A percentile compares a stretch with the other conserved stretches of the same genome.
These are phyloP conservation scores for Penicillium sp. DNA, from an alignment of 2,329 filamentous ascomycete genomes.

Conservation along the genomic window DNA sequence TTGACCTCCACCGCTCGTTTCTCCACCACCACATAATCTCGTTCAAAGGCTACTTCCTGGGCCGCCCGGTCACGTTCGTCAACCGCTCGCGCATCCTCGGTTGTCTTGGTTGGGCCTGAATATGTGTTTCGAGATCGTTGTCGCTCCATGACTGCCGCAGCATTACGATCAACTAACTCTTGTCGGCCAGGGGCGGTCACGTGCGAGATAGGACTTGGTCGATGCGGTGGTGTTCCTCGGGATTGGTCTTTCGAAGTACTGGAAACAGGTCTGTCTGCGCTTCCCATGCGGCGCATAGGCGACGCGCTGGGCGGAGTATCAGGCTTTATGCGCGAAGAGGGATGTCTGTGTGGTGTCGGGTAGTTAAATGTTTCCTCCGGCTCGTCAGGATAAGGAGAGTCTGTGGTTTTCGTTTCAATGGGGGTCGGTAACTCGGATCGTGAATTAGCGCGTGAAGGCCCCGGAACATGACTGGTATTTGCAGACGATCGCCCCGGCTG, in stretches of 20 bases:
- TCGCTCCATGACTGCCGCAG: conserved; percentile 59
- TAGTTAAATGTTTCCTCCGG: conserved; percentile 28
- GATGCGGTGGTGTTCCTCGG: conserved; percentile 33
- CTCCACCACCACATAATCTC: conserved; percentile 95
- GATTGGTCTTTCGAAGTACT: conserved; percentile 29
- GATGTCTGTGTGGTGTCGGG: conserved; percentile 43
- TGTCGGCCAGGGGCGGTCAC: conserved; percentile 48
- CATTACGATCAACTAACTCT: conserved; percentile 39
- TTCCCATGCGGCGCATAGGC: conserved; percentile 39
- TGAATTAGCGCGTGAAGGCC: conserved; percentile 21
- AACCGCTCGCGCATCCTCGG: conserved; percentile 38
- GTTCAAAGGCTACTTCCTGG: conserved; percentile 86
- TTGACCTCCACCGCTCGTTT: conserved; percentile 96
- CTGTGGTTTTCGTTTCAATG: conserved; percentile 22
- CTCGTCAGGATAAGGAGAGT: conserved; percentile 27
- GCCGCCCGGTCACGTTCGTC: conserved; percentile 68
- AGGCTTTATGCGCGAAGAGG: conserved; percentile 31
- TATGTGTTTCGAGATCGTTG: conserved; percentile 60
- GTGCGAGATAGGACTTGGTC: conserved; percentile 39
- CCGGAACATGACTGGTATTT: conserved; percentile 15
- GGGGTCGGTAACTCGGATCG: conserved; percentile 20
- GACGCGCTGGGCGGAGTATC: conserved; percentile 33
- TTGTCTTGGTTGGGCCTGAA: conserved; percentile 51
- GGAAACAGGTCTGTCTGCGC: conserved; percentile 36
- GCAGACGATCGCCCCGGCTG: conserved; percentile 45